A percentile compares a stretch with the other conserved stretches of the same genome.
phyloP scores from a whole-genome alignment of 2,329 filamentous ascomycete genomes.

The Davidsoniella neocaledoniae region DNA sequence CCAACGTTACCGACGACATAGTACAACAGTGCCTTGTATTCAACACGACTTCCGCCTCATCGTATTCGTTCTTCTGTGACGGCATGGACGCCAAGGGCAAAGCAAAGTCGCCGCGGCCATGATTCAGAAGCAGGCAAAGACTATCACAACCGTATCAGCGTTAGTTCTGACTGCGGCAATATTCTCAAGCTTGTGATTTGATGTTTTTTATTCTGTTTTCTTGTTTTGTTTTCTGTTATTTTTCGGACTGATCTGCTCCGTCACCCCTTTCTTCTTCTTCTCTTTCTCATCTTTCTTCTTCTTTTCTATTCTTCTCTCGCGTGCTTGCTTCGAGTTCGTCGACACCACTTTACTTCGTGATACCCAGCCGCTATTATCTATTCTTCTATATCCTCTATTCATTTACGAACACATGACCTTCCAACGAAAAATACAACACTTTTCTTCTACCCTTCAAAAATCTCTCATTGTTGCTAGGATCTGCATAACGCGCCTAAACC shows the following conservation, averaged over 20 bases:
- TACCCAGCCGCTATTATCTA: slow-evolving; percentile 1
- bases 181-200: slow-evolving; percentile 9
- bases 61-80: slow-evolving; percentile 12
- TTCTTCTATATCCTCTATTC: no score
- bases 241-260: neutral
- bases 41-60: slow-evolving; percentile 9
- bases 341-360: neutral
- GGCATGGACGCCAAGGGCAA: slow-evolving; percentile 10
- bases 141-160: slow-evolving; percentile 3
- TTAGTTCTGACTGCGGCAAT: slow-evolving; percentile 8
- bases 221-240: neutral
- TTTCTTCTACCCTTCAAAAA: no score
- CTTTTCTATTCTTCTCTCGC: neutral
- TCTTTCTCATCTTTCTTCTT: neutral
- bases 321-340: neutral
- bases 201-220: neutral
- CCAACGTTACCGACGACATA: slow-evolving; percentile 24
- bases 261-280: neutral
- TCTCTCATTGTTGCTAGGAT: no score
- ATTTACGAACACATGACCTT: no score
- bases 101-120: slow-evolving; percentile 8
- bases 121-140: slow-evolving; percentile 8
- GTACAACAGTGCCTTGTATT: slow-evolving; percentile 10
- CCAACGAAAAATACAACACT: no score
- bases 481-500: no score